Base-by-base conservation (phyloP, 2,329 filamentous ascomycete species). In the Epichloe sylvatica region DNA sequence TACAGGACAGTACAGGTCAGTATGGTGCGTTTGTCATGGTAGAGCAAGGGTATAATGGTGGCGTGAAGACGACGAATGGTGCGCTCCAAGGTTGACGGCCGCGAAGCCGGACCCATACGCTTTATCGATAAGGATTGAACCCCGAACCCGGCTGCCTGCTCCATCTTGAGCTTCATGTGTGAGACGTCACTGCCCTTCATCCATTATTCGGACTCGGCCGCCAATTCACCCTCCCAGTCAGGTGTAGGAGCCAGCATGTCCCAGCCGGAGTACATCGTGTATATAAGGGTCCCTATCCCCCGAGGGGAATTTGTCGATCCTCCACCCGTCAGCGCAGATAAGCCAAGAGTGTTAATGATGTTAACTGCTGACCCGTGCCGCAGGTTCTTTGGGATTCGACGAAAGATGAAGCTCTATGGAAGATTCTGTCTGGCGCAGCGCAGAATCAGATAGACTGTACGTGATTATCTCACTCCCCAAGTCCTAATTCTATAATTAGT, bases 391-490 rank as follows among this genome's bases (percentile, higher is more conserved):
- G 92, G 92, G 83, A 90, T 66, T 76, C 83, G 1, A 72, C 76
- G 21, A 97, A 96, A 65, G 92, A 97, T 61, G 84, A 87, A 52
- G 81, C 81, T 9, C 69, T 98, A 15, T 98, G 92, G 92, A 86
- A 86, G 64, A 80, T 95, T 47, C 77, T 97, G 5, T 94, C 89
- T 0, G 83, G 83, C 53, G 81, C 84, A 34, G 81, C 86, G 2
- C 87, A 88, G 62, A 85, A 81, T 51, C 85, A 94, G 61, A 81
- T 96, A 61, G 81, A 97, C 64, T 98, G 91, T 94, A 72, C 64
- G 73, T 59, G 1, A 23, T 30, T 19, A n/a, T 17, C 17, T 13
- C 25, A 2, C 12, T 5, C 25, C 23, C 5, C 34, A 23, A 36
- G 2, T 6, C 30, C 13, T 9, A 21, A 21, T 21, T 11, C 47